These are phyloP conservation scores for Penicillium italicum DNA, from an alignment of 2,329 filamentous ascomycete genomes.

Conservation along the genomic window DNA sequence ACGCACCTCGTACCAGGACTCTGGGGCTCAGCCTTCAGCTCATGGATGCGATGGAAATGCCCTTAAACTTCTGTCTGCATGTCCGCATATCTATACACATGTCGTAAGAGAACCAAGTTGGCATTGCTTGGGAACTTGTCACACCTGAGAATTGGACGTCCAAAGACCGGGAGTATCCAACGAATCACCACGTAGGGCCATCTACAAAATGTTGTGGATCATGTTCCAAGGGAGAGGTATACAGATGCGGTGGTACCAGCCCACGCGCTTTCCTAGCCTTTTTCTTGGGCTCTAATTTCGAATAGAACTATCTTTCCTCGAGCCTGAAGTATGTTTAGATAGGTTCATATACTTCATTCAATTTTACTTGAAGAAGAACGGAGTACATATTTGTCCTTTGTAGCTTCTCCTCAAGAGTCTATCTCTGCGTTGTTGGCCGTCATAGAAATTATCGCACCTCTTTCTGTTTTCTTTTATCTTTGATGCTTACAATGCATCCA, in stretches of 20 bases:
- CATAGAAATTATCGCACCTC: not conserved
- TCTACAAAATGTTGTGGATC: not conserved
- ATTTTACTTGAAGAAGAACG: not conserved
- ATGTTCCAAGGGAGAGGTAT: not conserved
- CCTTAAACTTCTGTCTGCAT: slow-evolving; percentile 1
- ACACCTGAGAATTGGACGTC: not conserved
- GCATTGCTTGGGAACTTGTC: not conserved
- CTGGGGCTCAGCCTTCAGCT: not conserved
- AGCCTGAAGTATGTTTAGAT: slow-evolving; percentile 2
- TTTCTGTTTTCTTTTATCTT: no score
- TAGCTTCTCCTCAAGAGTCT: not conserved
- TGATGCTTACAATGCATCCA: slow-evolving; percentile 13
- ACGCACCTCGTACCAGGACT: slow-evolving; percentile 6
- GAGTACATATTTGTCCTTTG: slow-evolving; percentile 2
- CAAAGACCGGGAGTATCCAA: not conserved
- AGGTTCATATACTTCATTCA: not conserved
- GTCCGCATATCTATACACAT: slow-evolving; percentile 3
- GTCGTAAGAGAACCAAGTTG: not conserved
- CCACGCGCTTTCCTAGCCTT: slow-evolving; percentile 5
- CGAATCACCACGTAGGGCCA: not conserved
- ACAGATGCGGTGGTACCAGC: slow-evolving; percentile 3
- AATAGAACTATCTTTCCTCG: slow-evolving; percentile 1
- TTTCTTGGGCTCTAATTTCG: not conserved
- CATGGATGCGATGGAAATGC: not conserved
- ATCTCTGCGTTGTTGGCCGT: not conserved